These are phyloP conservation scores for Chaetomiaceae sp. DNA, from an alignment of 2,329 filamentous ascomycete species.

Conservation along the genomic window DNA sequence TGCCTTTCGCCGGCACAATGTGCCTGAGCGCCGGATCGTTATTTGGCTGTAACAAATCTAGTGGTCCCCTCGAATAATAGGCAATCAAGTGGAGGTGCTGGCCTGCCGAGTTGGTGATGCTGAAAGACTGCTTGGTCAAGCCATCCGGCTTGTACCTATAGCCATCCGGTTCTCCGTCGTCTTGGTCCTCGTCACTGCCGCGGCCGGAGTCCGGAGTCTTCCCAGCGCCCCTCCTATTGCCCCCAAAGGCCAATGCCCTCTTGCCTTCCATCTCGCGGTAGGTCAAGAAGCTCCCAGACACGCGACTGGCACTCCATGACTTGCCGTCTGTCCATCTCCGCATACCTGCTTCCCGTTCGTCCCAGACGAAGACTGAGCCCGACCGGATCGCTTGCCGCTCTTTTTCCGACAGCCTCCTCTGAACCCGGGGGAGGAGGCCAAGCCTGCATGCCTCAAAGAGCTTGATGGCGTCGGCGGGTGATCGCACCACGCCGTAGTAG, in stretches of 20 bases:
- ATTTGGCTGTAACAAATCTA: constrained; percentile 74
- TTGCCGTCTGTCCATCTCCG: constrained; percentile 97
- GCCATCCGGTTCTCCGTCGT: constrained; percentile 80
- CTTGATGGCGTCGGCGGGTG: constrained; percentile 94
- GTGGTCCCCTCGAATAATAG: constrained; percentile 75
- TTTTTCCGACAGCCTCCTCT: constrained; percentile 90
- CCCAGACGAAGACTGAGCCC: constrained; percentile 99
- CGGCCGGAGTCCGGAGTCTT: constrained; percentile 81
- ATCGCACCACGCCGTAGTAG: constrained; percentile 90
- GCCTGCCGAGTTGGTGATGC: constrained; percentile 83
- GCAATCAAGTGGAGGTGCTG: constrained; percentile 97
- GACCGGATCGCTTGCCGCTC: constrained; percentile 94
- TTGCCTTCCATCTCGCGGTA: constrained; percentile 99
- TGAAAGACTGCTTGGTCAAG: constrained; percentile 99
- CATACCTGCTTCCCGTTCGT: constrained; percentile 97
- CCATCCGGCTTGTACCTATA: constrained; percentile 95
- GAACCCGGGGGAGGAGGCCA: constrained; percentile 83
- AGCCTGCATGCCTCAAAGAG: constrained; percentile 96
- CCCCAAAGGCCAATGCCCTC: constrained; percentile 72
- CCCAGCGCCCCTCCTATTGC: constrained; percentile 53
- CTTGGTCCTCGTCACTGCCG: constrained; percentile 79
- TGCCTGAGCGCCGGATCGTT: constrained; percentile 74
- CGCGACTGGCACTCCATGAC: constrained; percentile 96
- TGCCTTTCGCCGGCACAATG: constrained; percentile 84
- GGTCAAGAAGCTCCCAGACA: constrained; percentile 94